These are phyloP conservation scores for Artemisia tridentata DNA, from an alignment of 129 eudicot genomes.

Conservation along the genomic window DNA sequence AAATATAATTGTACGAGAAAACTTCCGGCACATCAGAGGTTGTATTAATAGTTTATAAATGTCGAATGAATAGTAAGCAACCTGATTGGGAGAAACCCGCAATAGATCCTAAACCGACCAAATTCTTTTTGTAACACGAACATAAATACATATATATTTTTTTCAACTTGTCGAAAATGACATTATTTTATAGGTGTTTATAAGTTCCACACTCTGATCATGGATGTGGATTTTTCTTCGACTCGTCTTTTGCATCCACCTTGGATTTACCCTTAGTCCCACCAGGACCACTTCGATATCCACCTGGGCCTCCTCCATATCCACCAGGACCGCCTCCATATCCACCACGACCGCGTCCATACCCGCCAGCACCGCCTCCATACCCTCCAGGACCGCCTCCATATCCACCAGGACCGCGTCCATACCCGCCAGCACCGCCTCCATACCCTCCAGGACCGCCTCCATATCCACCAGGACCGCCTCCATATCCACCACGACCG, in stretches of 20 bases:
- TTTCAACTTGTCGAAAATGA: not conserved
- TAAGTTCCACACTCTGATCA: constrained; percentile 6
- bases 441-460: constrained; percentile 5
- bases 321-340: not conserved
- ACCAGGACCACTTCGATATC: not conserved
- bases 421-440: not conserved
- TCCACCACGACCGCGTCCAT: not conserved
- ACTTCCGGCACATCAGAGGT: constrained; percentile 7
- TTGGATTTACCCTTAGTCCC: not conserved
- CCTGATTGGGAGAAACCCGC: not conserved
- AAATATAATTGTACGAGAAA: constrained; percentile 1
- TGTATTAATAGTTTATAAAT: not conserved
- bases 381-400: not conserved
- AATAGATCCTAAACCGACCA: constrained; percentile 8
- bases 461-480: not conserved
- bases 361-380: not conserved
- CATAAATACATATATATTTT: not conserved
- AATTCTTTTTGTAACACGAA: not conserved
- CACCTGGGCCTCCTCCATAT: constrained; percentile 1
- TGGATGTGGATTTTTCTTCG: constrained; percentile 9
- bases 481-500: not conserved
- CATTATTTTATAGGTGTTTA: constrained; percentile 16
- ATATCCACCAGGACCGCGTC: not conserved
- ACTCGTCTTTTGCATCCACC: not conserved
- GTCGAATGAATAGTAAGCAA: not conserved